Evolutionary conservation across 768 basidiomycete species (phyloP).

Genomic region (Calocera viscosa): DNA sequence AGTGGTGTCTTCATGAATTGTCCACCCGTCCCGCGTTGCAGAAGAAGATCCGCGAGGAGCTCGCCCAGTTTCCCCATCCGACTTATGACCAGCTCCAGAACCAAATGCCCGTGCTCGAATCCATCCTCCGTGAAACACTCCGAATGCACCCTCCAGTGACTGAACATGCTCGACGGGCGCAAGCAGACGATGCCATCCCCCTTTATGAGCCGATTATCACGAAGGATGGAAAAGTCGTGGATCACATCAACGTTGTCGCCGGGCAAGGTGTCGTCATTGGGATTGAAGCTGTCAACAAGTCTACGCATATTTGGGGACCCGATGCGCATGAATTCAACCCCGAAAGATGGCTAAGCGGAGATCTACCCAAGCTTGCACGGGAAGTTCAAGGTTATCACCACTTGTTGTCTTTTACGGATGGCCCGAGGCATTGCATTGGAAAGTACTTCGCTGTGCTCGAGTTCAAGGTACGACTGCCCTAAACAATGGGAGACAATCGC

Average conservation of each 20-base stretch:
- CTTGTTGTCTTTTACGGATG: constrained; percentile 20
- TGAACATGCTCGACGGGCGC: constrained; percentile 34
- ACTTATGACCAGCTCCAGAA: background rate
- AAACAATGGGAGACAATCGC: background rate
- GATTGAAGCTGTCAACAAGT: constrained; percentile 35
- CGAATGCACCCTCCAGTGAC: constrained; percentile 49
- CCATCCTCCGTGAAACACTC: constrained; percentile 48
- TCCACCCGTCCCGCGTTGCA: constrained; percentile 42
- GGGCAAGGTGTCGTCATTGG: constrained; percentile 45
- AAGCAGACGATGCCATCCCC: constrained; percentile 41
- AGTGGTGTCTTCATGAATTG: constrained; percentile 54
- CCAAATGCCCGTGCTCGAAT: constrained; percentile 41
- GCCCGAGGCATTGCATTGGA: constrained; percentile 50
- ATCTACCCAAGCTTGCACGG: background rate
- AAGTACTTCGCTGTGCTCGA: constrained; percentile 46
- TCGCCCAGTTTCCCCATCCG: constrained; percentile 34
- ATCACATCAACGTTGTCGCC: constrained; percentile 39
- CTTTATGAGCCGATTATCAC: constrained; percentile 28
- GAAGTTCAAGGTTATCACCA: constrained; percentile 7
- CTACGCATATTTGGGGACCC: constrained; percentile 40
- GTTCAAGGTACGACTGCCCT: constrained; percentile 24
- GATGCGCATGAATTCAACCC: constrained; percentile 48
- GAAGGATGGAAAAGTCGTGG: constrained; percentile 20
- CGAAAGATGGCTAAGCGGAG: constrained; percentile 42
- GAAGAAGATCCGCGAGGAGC: constrained; percentile 43